Base-by-base conservation (phyloP, 2,329 filamentous ascomycete genomes). In the Fusarium staphyleae region DNA sequence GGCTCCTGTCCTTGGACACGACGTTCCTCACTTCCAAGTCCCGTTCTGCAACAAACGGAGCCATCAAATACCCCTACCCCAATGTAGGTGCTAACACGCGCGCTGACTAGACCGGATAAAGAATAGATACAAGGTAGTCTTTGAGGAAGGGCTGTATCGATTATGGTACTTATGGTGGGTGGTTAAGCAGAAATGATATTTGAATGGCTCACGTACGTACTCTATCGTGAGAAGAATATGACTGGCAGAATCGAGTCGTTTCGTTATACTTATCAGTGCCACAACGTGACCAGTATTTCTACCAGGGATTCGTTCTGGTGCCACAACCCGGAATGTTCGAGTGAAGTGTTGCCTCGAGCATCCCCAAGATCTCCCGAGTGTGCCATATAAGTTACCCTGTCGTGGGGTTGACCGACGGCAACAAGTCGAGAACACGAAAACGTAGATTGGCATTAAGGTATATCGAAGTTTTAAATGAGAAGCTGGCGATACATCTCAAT, bases 371-470 rank as follows among this genome's bases (percentile, higher is more conserved):
- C 10, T 67, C 65, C 11, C 54, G 41, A 10, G 62, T 67, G 9
- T 67, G 62, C 60, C 60, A 66, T 0, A 67, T 34, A n/a, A n/a
- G n/a, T n/a, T n/a, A 0, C 60, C 65, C 29, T 67, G 64, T 0
- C 53, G 57, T 5, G 62, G n/a, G 41, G 8, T 63, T 60, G 6
- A 67, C 28, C 3, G 16, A 16, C 1, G 56, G 42, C 13, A 67
- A 11, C 1, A 67, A 6, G 5, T 50, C n/a, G 2, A 67, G n/a
- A 4, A 44, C 62, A 3, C 52, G 60, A 1, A 26, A 16, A 2
- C 44, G 34, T 4, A 42, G 44, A 1, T 24, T 10, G 0, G 24
- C 15, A 8, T 61, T 47, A 0, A 29, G 15, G 15, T 35, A 53
- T 1, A 14, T 30, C 18, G 37, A 45, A 3, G 61, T 29, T 0